Base-by-base conservation (phyloP, 805 yeast species). In the Cyberlindnera xylosilytica region DNA sequence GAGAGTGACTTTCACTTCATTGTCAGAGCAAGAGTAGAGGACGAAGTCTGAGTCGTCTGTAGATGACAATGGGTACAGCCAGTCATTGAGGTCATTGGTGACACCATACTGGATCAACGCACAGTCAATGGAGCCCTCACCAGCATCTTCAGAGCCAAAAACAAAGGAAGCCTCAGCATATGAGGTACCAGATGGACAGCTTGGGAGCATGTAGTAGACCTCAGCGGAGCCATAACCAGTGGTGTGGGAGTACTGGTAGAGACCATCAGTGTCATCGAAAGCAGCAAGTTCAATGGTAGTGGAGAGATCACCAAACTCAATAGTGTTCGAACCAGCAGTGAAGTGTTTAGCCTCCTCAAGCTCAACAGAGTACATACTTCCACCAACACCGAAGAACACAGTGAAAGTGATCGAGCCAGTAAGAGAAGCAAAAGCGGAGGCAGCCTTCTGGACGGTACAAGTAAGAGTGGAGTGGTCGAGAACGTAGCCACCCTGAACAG, bases 331-430 rank as follows among this genome's bases (percentile, higher is more conserved):
- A 26, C 71, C 72, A 24, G 54, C 48, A 16, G 38, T 31, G 38
- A 59, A 62, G 20, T 40, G 37, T 3, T 53, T 47, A 13, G 71
- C 64, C 34, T 60, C 63, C n/a, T 45, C 52, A 32, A 66, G 36
- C 37, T 65, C 70, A 34, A 47, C 56, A 17, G 54, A 36, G 39
- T 57, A 45, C 4, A 54, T 36, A 20, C 64, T 57, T 26, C 64
- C 70, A 49, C 72, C 73, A 44, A 47, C 59, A 39, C 57, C 58
- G 36, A 66, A 65, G 36, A 56, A 54, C 3, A 64, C 50, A 9
- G 60, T 51, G 20, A 61, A 55, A 3, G 58, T 45, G 5, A 68
- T 47, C 2, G 55, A 33, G 19, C 71, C 73, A 3, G 48, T 32
- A 13, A 63, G 28, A 1, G 59, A 39, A 4, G 31, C 40, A 33